phyloP scores from a whole-genome alignment of 2,329 filamentous ascomycete species.

The Chrysosporium queenslandicum region DNA sequence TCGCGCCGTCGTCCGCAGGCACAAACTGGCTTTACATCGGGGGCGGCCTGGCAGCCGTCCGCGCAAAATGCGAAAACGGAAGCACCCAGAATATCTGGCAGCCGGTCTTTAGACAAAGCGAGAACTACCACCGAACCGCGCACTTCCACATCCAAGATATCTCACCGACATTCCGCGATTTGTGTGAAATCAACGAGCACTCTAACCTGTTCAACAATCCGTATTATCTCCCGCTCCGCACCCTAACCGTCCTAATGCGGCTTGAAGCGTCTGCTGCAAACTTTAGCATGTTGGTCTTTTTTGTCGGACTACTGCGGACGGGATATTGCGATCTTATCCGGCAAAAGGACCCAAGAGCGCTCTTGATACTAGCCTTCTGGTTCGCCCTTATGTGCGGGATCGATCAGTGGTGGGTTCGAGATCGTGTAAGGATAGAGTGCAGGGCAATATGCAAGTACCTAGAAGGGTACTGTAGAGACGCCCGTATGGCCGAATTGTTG shows the following conservation, averaged over 20 bases:
- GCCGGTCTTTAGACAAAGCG: conserved; percentile 18
- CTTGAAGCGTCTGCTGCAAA: conserved; percentile 20
- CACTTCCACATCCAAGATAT: conserved; percentile 14
- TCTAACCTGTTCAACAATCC: conserved; percentile 19
- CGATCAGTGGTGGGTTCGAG: conserved; percentile 26
- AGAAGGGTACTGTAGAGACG: conserved; percentile 19
- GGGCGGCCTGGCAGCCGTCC: conserved; percentile 23
- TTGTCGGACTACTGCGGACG: conserved; percentile 23
- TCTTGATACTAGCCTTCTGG: conserved; percentile 26
- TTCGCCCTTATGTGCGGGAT: conserved; percentile 26
- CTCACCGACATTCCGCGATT: conserved; percentile 22
- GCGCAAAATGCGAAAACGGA: conserved; percentile 15
- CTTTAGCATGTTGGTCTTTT: conserved; percentile 20
- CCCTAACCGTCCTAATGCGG: conserved; percentile 17
- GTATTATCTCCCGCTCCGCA: conserved; percentile 22
- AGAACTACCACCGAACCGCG: conserved; percentile 19
- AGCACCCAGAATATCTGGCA: conserved; percentile 25
- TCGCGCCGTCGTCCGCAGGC: conserved; percentile 19
- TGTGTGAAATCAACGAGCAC: conserved; percentile 23
- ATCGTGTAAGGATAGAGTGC: conserved; percentile 23
- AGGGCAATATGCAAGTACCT: conserved; percentile 27
- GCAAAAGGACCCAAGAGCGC: conserved; percentile 22
- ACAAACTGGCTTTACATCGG: conserved; percentile 28
- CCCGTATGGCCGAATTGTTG: conserved; percentile 19
- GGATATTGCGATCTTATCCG: conserved; percentile 22